Conservation (phyloP, 2,329 filamentous ascomycete genomes). For the Trichoderma cornu-damae region DNA sequence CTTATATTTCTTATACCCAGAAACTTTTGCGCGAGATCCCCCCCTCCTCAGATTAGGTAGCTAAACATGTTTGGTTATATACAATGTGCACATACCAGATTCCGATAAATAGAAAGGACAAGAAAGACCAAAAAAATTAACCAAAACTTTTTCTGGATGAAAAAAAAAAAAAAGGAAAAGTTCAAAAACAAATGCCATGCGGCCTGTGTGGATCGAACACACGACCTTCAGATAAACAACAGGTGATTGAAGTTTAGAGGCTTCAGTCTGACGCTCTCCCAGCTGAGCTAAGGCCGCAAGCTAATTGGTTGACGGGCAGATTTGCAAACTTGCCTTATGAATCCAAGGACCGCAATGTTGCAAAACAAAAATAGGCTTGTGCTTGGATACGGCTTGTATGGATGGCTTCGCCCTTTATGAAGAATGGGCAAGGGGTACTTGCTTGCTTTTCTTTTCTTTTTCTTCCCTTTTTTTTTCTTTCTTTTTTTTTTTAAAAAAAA, state of each 20-base stretch:
- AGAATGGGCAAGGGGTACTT: no score
- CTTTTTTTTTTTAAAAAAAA: no score
- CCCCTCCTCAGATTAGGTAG: background rate
- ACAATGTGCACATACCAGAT: no score
- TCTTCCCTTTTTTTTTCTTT: no score
- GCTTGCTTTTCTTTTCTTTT: no score
- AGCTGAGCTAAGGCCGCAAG: slow-evolving; percentile 30
- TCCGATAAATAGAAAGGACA: background rate
- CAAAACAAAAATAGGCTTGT: background rate
- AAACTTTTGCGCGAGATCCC: no score
- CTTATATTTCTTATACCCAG: no score
- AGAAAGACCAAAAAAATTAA: background rate
- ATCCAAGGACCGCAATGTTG: background rate
- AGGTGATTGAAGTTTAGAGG: slow-evolving; percentile 25
- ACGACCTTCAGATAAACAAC: slow-evolving; percentile 30
- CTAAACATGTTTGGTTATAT: no score
- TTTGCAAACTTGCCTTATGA: background rate
- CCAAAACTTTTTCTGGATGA: no score
- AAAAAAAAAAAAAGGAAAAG: background rate
- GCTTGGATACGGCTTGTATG: no score
- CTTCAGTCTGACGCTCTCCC: slow-evolving; percentile 31
- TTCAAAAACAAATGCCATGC: slow-evolving; percentile 22
- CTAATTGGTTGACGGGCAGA: background rate
- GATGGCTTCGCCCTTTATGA: no score
- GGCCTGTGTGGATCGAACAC: slow-evolving; percentile 30